A percentile compares a stretch with the other conserved stretches of the same genome.
Evolutionary conservation across 2,329 filamentous ascomycete species (phyloP).

Genomic region (Penicillium sp.): DNA sequence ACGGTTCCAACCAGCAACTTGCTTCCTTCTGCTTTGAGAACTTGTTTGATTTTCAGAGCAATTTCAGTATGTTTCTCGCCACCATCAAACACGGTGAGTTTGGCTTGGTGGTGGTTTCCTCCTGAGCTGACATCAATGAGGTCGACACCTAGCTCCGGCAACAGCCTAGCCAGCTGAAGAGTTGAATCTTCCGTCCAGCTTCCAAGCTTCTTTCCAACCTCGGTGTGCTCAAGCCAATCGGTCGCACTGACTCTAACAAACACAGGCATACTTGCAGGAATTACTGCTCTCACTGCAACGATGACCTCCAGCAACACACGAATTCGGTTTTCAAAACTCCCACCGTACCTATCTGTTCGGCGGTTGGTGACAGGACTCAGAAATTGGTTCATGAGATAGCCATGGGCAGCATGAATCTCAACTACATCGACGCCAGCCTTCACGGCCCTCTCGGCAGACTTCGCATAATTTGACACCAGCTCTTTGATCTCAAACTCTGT

Average conservation of each 20-base stretch:
- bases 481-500: conserved; percentile 65
- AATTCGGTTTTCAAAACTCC: conserved; percentile 61
- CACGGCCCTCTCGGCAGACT: conserved; percentile 60
- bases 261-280: conserved; percentile 68
- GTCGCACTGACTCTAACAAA: conserved; percentile 70
- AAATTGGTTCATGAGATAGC: conserved; percentile 73
- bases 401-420: conserved; percentile 77
- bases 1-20: conserved; percentile 54
- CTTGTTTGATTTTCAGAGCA: conserved; percentile 46
- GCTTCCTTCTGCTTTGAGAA: conserved; percentile 38
- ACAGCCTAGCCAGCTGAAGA: conserved; percentile 41
- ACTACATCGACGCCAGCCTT: conserved; percentile 73
- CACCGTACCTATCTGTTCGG: conserved; percentile 59
- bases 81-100: conserved; percentile 31
- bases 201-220: conserved; percentile 12
- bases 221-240: conserved; percentile 66
- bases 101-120: conserved; percentile 48
- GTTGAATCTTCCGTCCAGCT: conserved; percentile 46
- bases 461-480: conserved; percentile 62
- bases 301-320: conserved; percentile 68
- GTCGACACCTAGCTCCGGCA: conserved; percentile 47
- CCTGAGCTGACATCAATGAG: conserved; percentile 50
- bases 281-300: conserved; percentile 58
- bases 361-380: conserved; percentile 68
- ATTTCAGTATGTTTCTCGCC: conserved; percentile 52